Evolutionary conservation across 2,329 filamentous ascomycete genomes (phyloP).

Genomic region (Amphichorda felina): DNA sequence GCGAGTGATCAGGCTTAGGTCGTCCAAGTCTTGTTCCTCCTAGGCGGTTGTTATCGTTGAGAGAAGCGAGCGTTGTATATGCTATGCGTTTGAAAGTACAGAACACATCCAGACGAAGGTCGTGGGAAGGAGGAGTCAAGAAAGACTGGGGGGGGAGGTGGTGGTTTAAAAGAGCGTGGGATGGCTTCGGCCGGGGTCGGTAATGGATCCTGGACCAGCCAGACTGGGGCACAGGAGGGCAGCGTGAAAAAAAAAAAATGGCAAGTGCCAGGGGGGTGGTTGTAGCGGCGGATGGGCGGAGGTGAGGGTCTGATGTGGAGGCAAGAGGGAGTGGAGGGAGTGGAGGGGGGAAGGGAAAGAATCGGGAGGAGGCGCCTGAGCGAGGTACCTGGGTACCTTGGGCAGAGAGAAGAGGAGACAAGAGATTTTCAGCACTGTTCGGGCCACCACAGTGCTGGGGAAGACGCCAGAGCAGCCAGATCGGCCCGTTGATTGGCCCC

Average conservation of each 20-base stretch:
- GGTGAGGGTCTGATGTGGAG: conserved; percentile 6
- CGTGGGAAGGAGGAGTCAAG: not conserved
- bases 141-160: conserved; percentile 3
- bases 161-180: conserved; percentile 6
- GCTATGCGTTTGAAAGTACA: too few relatives aligned
- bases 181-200: conserved; percentile 6
- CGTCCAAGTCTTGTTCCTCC: too few relatives aligned
- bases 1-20: too few relatives aligned
- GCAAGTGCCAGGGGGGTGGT: not conserved
- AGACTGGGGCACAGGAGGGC: conserved; percentile 2
- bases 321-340: not conserved
- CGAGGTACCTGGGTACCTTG: too few relatives aligned
- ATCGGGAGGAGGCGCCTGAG: too few relatives aligned
- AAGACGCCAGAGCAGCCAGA: too few relatives aligned
- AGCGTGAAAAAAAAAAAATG: conserved; percentile 3
- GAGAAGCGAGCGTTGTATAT: not conserved
- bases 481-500: too few relatives aligned
- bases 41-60: not conserved
- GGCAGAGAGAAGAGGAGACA: too few relatives aligned
- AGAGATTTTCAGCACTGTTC: too few relatives aligned
- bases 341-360: not conserved
- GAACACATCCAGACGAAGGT: too few relatives aligned
- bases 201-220: conserved; percentile 3
- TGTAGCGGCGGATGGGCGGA: not conserved
- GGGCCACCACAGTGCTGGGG: too few relatives aligned